Evolutionary conservation across 495 filamentous ascomycete species (phyloP), one percentile per base, ranked within the genome.

Genomic region (Copromyces sp.): DNA sequence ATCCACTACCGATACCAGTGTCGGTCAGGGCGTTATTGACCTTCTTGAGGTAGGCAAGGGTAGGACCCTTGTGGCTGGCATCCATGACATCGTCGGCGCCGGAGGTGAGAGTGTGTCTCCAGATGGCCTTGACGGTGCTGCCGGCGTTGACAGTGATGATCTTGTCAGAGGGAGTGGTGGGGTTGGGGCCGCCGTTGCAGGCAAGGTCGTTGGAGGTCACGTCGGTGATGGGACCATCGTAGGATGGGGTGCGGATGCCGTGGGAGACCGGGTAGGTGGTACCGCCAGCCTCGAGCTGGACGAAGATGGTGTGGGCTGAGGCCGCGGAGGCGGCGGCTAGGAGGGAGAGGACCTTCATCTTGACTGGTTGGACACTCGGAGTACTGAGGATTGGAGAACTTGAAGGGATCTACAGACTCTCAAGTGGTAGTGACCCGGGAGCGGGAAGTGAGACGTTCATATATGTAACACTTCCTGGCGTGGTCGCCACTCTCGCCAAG

Each of bases 111-210:
- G 84, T 86, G 78, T 86, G 84, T 65, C 86, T 77, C 86, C 85
- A 87, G 70, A 82, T 78, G 3, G 85, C 84, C 69, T 81, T 78
- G 6, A 86, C 84, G 4, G 84, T 84, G 9, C 77, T 78, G n/a
- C 86, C 86, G 9, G 86, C 86, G 24, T 77, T 77, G 37, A 87
- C 86, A 11, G 82, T 81, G 73, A 87, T 85, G 75, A 87, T 79
- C 47, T 83, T 75, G 24, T 75, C 69, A 1, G 83, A 84, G 12
- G 83, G 77, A 35, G 73, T 82, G 6, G 81, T 86, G 4, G 86
- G 86, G 74, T 89, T 88, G 6, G 87, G 85, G 0, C 85, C 83
- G 4, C 87, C 86, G 72, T 89, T 89, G 82, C 87, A 89, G 47
- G 84, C 85, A 70, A 89, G 75, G 70, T 84, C 80, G 70, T 81